Conservation (phyloP, 495 filamentous ascomycete genomes). For the Talaromyces liani region DNA sequence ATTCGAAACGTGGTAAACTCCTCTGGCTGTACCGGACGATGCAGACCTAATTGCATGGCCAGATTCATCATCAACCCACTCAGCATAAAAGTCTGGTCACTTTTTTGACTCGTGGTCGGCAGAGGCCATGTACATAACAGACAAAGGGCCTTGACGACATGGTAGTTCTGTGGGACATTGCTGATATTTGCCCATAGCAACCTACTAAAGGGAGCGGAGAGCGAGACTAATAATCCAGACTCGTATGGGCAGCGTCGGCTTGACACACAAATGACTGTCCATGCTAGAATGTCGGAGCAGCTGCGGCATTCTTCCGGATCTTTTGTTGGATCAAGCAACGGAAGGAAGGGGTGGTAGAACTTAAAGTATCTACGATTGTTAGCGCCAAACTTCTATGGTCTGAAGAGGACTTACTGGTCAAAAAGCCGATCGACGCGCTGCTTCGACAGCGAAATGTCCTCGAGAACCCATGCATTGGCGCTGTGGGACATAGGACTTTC, state of each 20-base stretch:
- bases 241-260: slow-evolving; percentile 66
- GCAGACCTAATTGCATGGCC: slow-evolving; percentile 82
- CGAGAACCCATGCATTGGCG: slow-evolving; percentile 32
- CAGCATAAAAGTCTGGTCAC: slow-evolving; percentile 84
- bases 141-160: slow-evolving; percentile 83
- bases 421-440: slow-evolving; percentile 32
- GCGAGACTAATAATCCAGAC: slow-evolving; percentile 56
- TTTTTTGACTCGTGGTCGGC: slow-evolving; percentile 75
- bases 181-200: slow-evolving; percentile 77
- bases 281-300: slow-evolving; percentile 72
- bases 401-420: slow-evolving; percentile 28
- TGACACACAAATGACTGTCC: slow-evolving; percentile 78
- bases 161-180: slow-evolving; percentile 75
- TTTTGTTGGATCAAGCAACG: slow-evolving; percentile 65
- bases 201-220: slow-evolving; percentile 65
- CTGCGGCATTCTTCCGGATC: slow-evolving; percentile 70
- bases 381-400: neutral
- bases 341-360: slow-evolving; percentile 79
- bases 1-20: slow-evolving; percentile 82
- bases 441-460: slow-evolving; percentile 35
- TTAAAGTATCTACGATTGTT: slow-evolving; percentile 53
- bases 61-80: slow-evolving; percentile 92
- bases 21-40: slow-evolving; percentile 83
- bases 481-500: slow-evolving; percentile 32
- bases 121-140: slow-evolving; percentile 89